phyloP scores from a whole-genome alignment of 2,329 filamentous ascomycete genomes.

The Claviceps capensis region DNA sequence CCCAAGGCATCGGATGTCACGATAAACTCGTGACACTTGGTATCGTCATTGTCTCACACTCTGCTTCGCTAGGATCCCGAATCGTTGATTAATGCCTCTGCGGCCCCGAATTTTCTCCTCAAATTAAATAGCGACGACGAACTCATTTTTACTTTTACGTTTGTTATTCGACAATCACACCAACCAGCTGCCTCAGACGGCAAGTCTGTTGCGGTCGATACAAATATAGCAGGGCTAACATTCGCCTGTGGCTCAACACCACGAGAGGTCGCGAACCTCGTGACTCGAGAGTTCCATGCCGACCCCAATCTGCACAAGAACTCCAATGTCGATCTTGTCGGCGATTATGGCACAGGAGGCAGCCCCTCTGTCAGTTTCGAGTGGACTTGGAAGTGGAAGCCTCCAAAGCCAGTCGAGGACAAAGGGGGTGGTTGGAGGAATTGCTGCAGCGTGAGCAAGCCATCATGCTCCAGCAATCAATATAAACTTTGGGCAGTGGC shows the following conservation, averaged over 20 bases:
- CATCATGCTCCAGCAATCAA: too few relatives aligned
- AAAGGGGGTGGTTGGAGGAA: conserved; percentile 88
- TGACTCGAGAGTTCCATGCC: conserved; percentile 90
- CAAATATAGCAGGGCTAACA: conserved; percentile 74
- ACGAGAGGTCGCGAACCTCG: conserved; percentile 81
- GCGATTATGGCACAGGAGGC: conserved; percentile 78
- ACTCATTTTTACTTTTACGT: conserved; percentile 83
- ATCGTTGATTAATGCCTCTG: conserved; percentile 26
- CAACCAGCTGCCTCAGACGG: conserved; percentile 34
- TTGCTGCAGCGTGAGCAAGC: conserved; percentile 59
- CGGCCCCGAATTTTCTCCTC: conserved; percentile 62
- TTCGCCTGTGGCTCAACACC: conserved; percentile 79
- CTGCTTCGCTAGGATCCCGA: conserved; percentile 58
- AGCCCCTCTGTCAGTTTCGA: conserved; percentile 74
- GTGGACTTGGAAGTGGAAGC: conserved; percentile 96
- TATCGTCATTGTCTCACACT: conserved; percentile 1
- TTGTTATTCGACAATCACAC: conserved; percentile 52
- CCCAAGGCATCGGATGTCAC: not conserved
- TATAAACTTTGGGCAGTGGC: not conserved
- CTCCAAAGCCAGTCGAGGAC: conserved; percentile 70
- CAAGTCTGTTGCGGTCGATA: conserved; percentile 43
- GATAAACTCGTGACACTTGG: not conserved
- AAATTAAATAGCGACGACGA: conserved; percentile 87
- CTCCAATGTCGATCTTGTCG: conserved; percentile 87
- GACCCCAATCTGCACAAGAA: conserved; percentile 97